Base-by-base conservation (phyloP, 73 alveolate genomes). In the Paramecium sexaurelia region DNA sequence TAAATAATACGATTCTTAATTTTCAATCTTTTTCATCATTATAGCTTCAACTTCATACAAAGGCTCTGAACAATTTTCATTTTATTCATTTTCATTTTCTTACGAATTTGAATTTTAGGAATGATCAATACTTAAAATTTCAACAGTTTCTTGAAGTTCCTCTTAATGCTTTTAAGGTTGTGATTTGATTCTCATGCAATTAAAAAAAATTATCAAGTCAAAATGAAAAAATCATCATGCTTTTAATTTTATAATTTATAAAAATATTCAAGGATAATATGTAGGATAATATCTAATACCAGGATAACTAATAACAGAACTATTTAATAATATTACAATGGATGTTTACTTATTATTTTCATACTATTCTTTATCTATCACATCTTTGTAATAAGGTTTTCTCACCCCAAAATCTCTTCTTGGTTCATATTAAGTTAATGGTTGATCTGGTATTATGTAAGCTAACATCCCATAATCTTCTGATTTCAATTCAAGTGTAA, bases 391-490 rank as follows among this genome's bases (percentile, higher is more conserved):
- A 20, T 71, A 35, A 2, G 86, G 55, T 19, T 71, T 35, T 36
- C 27, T 20, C 1, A 71, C 57, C 3, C 61, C 57, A 35, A 71
- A 71, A 32, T 71, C 61, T 71, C 61, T 71, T 32, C 57, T 71
- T 71, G 86, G 57, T 36, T 71, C 86, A 33, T 71, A 71, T 35
- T 32, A 9, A 19, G 33, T 36, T 35, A 37, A 35, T 27, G 61
- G 86, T 71, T 71, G 17, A 71, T 71, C 86, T 1, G 86, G 61
- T 29, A 71, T 71, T 0, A 71, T 71, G 33, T 71, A 71, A n/a
- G 86, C 57, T 5, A 32, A 71, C 33, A 71, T 1, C 6, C 55
- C 56, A 36, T 35, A 71, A 5, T 29, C 29, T 71, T 71, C 36
- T n/a, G 86, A 71, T 19, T 71, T 71, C 17, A 71, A 5, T 19